Conservation (phyloP, 257 asterid species). For the Salvia hispanica region DNA sequence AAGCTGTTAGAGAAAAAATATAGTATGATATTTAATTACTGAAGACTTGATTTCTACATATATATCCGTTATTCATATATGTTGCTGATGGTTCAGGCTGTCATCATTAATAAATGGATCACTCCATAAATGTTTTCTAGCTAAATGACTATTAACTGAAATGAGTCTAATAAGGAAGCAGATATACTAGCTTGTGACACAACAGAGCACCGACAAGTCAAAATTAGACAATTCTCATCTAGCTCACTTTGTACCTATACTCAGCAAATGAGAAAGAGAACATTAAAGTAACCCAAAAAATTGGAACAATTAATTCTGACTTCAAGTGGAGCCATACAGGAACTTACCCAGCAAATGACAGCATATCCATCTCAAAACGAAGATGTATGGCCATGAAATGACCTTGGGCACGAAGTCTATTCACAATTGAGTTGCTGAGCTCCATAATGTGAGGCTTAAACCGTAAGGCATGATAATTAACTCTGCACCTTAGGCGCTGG, state of each 20-base stretch:
- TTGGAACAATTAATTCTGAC: constrained; percentile 9
- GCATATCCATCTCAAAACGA: constrained; percentile 99
- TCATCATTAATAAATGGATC: neutral
- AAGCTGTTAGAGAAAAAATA: neutral
- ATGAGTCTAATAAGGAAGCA: neutral
- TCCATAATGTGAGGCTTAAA: constrained; percentile 95
- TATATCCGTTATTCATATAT: neutral
- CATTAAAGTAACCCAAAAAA: neutral
- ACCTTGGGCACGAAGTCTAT: constrained; percentile 85
- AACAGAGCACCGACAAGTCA: constrained; percentile 19
- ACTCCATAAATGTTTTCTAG: constrained; percentile 6
- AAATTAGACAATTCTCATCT: constrained; percentile 12
- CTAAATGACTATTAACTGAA: neutral
- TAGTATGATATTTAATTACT: neutral
- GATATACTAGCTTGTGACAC: constrained; percentile 20
- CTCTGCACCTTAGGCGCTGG: constrained; percentile 95
- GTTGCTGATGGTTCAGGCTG: neutral
- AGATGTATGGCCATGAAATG: constrained; percentile 98
- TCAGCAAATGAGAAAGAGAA: constrained; percentile 8
- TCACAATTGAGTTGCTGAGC: constrained; percentile 78
- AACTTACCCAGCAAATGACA: constrained; percentile 95
- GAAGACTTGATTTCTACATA: constrained; percentile 3
- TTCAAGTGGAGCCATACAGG: constrained; percentile 18
- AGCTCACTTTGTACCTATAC: constrained; percentile 23
- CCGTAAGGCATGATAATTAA: constrained; percentile 89